phyloP scores from a whole-genome alignment of 352 stramenopile genomes.

The Paralagenidium karlingii region DNA sequence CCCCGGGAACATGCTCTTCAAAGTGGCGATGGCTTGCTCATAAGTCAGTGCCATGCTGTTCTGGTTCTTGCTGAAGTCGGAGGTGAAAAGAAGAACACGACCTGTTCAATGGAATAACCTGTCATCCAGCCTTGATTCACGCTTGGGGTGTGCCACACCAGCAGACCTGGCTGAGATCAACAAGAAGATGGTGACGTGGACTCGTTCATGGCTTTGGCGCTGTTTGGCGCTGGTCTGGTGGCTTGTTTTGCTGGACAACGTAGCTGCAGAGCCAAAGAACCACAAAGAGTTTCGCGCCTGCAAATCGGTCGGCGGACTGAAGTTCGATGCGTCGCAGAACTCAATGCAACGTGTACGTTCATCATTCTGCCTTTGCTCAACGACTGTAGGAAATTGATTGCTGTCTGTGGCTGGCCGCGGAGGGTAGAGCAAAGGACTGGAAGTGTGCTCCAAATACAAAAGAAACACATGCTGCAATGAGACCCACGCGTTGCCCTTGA shows the following conservation, averaged over 20 bases:
- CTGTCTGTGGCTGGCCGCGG: not conserved
- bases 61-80: too few relatives aligned
- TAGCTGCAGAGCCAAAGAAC: too few relatives aligned
- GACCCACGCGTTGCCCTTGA: slow-evolving; percentile 45
- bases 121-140: too few relatives aligned
- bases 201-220: too few relatives aligned
- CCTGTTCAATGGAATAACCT: too few relatives aligned
- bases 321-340: slow-evolving; percentile 45
- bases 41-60: slow-evolving; percentile 51
- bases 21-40: slow-evolving; percentile 38
- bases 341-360: slow-evolving; percentile 51
- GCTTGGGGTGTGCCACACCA: too few relatives aligned
- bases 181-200: too few relatives aligned
- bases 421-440: slow-evolving; percentile 40
- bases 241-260: too few relatives aligned
- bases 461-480: slow-evolving; percentile 75
- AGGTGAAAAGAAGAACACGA: too few relatives aligned
- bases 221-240: too few relatives aligned
- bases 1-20: slow-evolving; percentile 61
- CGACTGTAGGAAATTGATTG: not conserved
- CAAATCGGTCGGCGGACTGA: slow-evolving; percentile 48
- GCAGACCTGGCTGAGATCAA: too few relatives aligned
- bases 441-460: slow-evolving; percentile 71
- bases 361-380: not conserved
- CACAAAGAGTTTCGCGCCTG: too few relatives aligned